A percentile compares a stretch with the other conserved stretches of the same genome.
phyloP scores from a whole-genome alignment of 257 asterid genomes.

The Handroanthus guayacan region DNA sequence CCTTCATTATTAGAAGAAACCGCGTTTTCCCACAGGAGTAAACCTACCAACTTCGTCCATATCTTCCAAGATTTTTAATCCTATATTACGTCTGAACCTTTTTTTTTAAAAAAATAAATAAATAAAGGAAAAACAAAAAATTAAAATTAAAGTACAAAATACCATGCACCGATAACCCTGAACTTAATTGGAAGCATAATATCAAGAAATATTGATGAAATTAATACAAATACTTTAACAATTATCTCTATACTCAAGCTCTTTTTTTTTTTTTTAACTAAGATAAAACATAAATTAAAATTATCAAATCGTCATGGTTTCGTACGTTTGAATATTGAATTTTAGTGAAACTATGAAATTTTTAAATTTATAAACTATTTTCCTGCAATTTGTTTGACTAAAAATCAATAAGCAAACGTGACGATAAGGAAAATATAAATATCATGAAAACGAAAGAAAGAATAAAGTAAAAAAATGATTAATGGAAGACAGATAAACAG shows the following conservation, averaged over 20 bases:
- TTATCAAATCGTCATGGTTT: no score
- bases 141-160: no score
- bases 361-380: neutral
- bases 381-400: neutral
- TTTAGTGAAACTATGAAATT: neutral
- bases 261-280: neutral
- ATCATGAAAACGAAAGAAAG: neutral
- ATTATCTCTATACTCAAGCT: neutral
- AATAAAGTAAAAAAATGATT: neutral
- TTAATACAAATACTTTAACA: neutral
- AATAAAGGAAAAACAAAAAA: no score
- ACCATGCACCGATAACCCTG: neutral
- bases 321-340: neutral
- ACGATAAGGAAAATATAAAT: neutral
- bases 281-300: neutral
- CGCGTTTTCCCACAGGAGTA: conserved; percentile 31
- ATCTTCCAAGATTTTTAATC: no score
- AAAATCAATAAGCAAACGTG: neutral
- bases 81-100: no score
- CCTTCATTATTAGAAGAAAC: conserved; percentile 27
- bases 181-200: neutral
- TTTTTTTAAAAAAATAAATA: neutral
- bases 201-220: neutral
- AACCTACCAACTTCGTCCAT: neutral
- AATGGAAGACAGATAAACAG: conserved; percentile 41